phyloP scores from a whole-genome alignment of 352 stramenopile genomes.

The Thalassiosira sp. region DNA sequence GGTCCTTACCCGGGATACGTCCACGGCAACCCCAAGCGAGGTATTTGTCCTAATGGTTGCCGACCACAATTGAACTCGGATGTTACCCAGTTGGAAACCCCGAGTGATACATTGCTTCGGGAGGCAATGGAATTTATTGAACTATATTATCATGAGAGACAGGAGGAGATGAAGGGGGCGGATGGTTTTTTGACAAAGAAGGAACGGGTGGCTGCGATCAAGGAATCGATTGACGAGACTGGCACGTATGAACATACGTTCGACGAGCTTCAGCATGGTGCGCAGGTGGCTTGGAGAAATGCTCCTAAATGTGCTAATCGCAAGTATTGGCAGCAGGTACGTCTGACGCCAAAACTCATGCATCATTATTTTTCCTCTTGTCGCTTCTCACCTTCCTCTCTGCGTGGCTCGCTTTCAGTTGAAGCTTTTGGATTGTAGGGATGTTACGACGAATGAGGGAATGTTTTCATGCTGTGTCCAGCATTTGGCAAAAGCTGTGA shows the following conservation, averaged over 20 bases:
- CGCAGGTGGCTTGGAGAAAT: constrained; percentile 46
- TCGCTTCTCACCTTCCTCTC: too few relatives aligned
- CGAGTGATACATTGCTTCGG: constrained; percentile 25
- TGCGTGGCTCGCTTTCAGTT: too few relatives aligned
- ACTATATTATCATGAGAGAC: constrained; percentile 49
- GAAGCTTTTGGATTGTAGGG: constrained; percentile 41
- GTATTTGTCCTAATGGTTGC: constrained; percentile 45
- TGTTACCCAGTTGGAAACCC: constrained; percentile 21
- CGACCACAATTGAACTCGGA: constrained; percentile 20
- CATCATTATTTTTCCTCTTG: too few relatives aligned
- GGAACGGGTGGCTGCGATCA: constrained; percentile 26
- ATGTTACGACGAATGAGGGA: constrained; percentile 25
- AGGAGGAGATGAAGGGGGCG: constrained; percentile 38
- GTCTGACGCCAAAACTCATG: too few relatives aligned
- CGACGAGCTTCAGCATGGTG: constrained; percentile 51
- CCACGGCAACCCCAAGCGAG: constrained; percentile 46
- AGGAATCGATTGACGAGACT: constrained; percentile 26
- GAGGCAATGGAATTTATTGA: constrained; percentile 47
- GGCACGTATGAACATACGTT: constrained; percentile 50
- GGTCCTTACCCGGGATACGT: constrained; percentile 34
- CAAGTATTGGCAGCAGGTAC: constrained; percentile 50
- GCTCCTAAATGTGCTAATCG: constrained; percentile 49
- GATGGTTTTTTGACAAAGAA: constrained; percentile 27
- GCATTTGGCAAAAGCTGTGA: constrained; percentile 46
- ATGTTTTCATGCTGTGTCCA: constrained; percentile 43